Evolutionary conservation across 164 flowering plant genomes (phyloP), one percentile per base, ranked within the genome.

Genomic region (Macadamia tetraphylla): DNA sequence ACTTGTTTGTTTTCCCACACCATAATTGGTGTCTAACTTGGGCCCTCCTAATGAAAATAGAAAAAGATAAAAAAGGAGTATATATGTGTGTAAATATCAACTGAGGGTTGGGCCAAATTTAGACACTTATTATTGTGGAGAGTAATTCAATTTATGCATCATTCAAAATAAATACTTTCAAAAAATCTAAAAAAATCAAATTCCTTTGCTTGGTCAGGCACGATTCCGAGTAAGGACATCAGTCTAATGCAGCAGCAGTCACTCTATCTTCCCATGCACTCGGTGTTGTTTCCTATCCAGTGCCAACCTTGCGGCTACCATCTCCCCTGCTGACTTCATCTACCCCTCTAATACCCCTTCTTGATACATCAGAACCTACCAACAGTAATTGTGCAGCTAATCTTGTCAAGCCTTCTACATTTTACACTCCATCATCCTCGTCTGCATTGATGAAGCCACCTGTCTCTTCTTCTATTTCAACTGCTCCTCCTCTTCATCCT

Each of bases 401-500:
- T 78, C 90, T 86, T 60, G 85, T 85, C 30, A 85, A 79, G 63
- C 92, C 92, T 1, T 86, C 84, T 32, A 68, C 83, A 23, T 85
- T 87, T 74, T 84, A 79, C 65, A 72, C 68, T 9, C 82, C 84
- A 10, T 79, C 88, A 18, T 80, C 88, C 31, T 75, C 88, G 52
- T 69, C 86, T 52, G 63, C 81, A 9, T 46, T 76, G 73, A 72
- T 46, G 51, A 46, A 72, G 73, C 81, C 83, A 46, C 85, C 85
- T 55, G 68, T 77, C 65, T 65, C 89, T 51, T 46, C 51, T 46
- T 77, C 91, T 57, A 64, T 71, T 53, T 89, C 91, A 9, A 77
- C 87, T 73, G 83, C 89, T 63, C 83, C 90, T 68, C 87, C 90
- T 43, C 84, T 85, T 29, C 86, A 80, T 49, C 82, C 88, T 75